Evolutionary conservation across 495 filamentous ascomycete species (phyloP).

Genomic region (Elaphomyces granulatus): DNA sequence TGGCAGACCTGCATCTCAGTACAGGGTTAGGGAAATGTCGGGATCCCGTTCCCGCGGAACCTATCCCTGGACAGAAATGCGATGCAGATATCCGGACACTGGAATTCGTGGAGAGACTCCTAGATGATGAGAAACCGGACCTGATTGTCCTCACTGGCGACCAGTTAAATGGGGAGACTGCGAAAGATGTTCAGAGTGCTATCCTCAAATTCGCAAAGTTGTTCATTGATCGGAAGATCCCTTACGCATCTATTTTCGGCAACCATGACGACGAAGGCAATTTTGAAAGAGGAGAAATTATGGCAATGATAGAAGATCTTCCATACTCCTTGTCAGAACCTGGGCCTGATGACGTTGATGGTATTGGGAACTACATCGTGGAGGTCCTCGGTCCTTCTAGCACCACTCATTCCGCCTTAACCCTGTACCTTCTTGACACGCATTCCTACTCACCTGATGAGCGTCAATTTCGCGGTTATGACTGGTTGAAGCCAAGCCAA

Average conservation of each 20-base stretch:
- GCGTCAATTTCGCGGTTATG: conserved; percentile 70
- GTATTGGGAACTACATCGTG: conserved; percentile 87
- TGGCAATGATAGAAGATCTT: conserved; percentile 70
- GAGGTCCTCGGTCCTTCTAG: conserved; percentile 72
- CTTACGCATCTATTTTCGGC: conserved; percentile 88
- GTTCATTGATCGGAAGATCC: conserved; percentile 73
- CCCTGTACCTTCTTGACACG: conserved; percentile 85
- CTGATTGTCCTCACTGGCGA: conserved; percentile 84
- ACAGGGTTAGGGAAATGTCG: conserved; percentile 77
- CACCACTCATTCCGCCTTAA: conserved; percentile 75
- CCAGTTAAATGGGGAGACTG: conserved; percentile 87
- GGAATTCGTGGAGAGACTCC: conserved; percentile 65
- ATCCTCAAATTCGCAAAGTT: conserved; percentile 88
- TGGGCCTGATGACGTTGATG: conserved; percentile 71
- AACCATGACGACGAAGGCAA: conserved; percentile 95
- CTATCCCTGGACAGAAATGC: conserved; percentile 54
- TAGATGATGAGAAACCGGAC: conserved; percentile 88
- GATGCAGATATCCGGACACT: conserved; percentile 85
- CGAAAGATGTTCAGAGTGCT: conserved; percentile 81
- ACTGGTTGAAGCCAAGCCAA: conserved; percentile 89
- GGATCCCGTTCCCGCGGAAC: conserved; percentile 60
- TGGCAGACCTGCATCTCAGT: conserved; percentile 80
- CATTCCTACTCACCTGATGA: conserved; percentile 89
- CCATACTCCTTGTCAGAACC: conserved; percentile 77
- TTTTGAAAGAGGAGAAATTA: conserved; percentile 57